Evolutionary conservation across 306 rosid genomes (phyloP), one percentile per base, ranked within the genome.

Genomic region (Cicer cuneatum): DNA sequence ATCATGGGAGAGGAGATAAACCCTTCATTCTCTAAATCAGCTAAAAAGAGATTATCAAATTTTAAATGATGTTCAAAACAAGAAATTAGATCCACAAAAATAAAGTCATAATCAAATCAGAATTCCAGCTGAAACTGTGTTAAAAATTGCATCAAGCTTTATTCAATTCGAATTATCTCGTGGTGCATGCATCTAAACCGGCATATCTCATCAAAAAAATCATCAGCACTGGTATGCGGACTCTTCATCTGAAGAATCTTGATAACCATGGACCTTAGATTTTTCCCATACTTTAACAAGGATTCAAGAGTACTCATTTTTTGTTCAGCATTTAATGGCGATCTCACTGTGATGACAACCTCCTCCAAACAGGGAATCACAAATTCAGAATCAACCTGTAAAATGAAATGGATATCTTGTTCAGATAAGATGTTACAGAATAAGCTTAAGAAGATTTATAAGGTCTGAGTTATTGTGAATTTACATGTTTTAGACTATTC

Each of bases 161-260:
- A 94, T 82, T 90, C 93, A 35, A 95, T 87, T 46, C 95, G 92
- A 81, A 95, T 95, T 18, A 85, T 78, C 76, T 66, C 72, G 47
- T 76, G 84, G 46, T 90, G 90, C 85, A 85, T 72, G 88, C 35
- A 81, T 65, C 86, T 89, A 69, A 95, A 89, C 82, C 88, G 85
- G 87, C 90, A 95, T 69, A 95, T 82, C 64, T 95, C 98, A 0
- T 95, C 98, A 53, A 95, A 95, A 83, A 95, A 92, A 74, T 92
- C 99, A 82, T 95, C 99, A 54, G 90, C 84, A 72, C 98, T 89
- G 80, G 85, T 92, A 68, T 92, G 93, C 63, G 82, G 78, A 84
- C 98, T 90, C 87, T 92, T 95, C 97, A 95, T 95, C 84, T 88
- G 90, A 68, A 89, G 89, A 83, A 95, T 90, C 89, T 89, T 92